A percentile compares a stretch with the other conserved stretches of the same genome.
phyloP scores from a whole-genome alignment of 768 basidiomycete genomes.

The Mycena floridula region DNA sequence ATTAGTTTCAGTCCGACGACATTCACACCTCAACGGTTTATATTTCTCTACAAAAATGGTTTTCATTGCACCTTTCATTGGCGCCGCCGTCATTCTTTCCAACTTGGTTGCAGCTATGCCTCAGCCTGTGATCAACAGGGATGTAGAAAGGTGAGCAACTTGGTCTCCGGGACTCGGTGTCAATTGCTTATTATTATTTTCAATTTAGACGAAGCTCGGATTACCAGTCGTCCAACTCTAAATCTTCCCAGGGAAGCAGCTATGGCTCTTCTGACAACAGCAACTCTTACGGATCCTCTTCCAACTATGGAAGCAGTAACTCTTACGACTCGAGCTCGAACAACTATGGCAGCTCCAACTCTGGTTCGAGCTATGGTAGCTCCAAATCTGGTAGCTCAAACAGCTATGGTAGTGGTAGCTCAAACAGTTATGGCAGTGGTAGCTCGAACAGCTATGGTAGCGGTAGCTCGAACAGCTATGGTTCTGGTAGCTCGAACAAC shows the following conservation, averaged over 20 bases:
- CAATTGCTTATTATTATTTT: neutral
- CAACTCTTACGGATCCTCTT: neutral
- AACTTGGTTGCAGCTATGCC: conserved; percentile 45
- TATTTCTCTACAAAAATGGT: conserved; percentile 50
- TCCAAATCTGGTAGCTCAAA: too few relatives aligned
- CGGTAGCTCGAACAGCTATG: neutral
- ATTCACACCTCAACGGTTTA: conserved; percentile 43
- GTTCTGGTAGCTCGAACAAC: neutral
- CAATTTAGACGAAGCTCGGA: too few relatives aligned
- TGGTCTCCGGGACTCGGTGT: neutral
- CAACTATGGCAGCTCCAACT: neutral
- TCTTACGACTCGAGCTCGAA: neutral
- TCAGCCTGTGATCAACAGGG: conserved; percentile 27
- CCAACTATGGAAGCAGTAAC: neutral
- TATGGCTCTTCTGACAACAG: conserved; percentile 3
- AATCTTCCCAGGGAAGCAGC: neutral
- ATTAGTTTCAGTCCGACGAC: conserved; percentile 37
- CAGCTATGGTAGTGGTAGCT: too few relatives aligned
- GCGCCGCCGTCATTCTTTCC: conserved; percentile 48
- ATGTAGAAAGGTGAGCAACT: conserved; percentile 1
- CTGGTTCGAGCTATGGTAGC: neutral
- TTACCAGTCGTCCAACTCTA: too few relatives aligned
- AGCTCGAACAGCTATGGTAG: neutral
- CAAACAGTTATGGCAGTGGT: too few relatives aligned
- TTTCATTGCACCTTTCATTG: conserved; percentile 46